Evolutionary conservation across 371 early-diverging fungal species (phyloP).

Genomic region (Dichotomocladium elegans): DNA sequence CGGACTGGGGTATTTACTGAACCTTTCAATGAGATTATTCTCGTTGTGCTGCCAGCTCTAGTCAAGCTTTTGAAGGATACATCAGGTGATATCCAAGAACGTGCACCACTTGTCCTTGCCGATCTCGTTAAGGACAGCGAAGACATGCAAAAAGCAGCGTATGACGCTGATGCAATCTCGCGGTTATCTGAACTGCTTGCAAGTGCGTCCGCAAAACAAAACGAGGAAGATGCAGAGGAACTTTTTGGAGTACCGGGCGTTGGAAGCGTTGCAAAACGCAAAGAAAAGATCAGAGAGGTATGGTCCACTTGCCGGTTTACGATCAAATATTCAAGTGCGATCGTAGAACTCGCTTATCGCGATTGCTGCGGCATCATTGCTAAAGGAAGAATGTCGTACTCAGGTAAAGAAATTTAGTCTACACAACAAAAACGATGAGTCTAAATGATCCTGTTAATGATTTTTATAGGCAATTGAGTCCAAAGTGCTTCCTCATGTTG

Average conservation of each 20-base stretch:
- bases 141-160: slow-evolving; percentile 75
- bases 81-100: slow-evolving; percentile 56
- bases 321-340: neutral
- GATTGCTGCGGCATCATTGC: slow-evolving; percentile 72
- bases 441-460: too few species aligned
- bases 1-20: slow-evolving; percentile 60
- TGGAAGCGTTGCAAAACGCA: slow-evolving; percentile 52
- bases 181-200: slow-evolving; percentile 62
- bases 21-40: slow-evolving; percentile 51
- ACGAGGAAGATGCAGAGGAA: slow-evolving; percentile 34
- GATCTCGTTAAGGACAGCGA: slow-evolving; percentile 73
- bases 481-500: slow-evolving; percentile 74
- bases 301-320: neutral
- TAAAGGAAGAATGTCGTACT: slow-evolving; percentile 79
- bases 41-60: slow-evolving; percentile 70
- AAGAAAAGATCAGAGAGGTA: slow-evolving; percentile 67
- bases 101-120: slow-evolving; percentile 70
- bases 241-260: slow-evolving; percentile 35
- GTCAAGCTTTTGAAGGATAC: slow-evolving; percentile 68
- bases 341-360: slow-evolving; percentile 66
- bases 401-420: slow-evolving; percentile 42
- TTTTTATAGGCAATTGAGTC: slow-evolving; percentile 70
- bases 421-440: too few species aligned
- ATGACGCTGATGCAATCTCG: slow-evolving; percentile 74
- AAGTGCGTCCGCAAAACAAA: slow-evolving; percentile 32